These are phyloP conservation scores for Trichoderma arundinaceum DNA, from an alignment of 2,329 filamentous ascomycete genomes.

Conservation along the genomic window DNA sequence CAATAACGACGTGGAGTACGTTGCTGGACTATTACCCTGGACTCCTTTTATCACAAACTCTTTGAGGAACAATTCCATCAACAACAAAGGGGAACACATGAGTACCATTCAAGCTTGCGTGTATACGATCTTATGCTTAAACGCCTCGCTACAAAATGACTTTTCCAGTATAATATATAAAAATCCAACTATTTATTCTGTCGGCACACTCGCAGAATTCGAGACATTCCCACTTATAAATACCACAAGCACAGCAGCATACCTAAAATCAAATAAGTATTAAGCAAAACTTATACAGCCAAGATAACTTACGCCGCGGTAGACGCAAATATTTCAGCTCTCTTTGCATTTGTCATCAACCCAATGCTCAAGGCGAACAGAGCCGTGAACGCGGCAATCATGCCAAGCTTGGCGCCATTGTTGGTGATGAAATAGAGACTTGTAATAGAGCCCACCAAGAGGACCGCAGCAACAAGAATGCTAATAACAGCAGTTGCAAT, in stretches of 20 bases:
- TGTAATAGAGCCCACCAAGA: background rate
- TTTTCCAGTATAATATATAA: too few relatives aligned
- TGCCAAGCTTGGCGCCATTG: background rate
- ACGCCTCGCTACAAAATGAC: too few relatives aligned
- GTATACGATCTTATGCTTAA: too few relatives aligned
- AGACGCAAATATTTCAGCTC: background rate
- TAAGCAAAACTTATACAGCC: too few relatives aligned
- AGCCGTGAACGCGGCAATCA: constrained; percentile 3
- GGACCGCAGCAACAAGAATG: background rate
- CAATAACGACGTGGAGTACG: too few relatives aligned
- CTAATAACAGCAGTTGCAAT: background rate
- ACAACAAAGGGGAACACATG: too few relatives aligned
- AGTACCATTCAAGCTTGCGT: too few relatives aligned
- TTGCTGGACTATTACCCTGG: too few relatives aligned
- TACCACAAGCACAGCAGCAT: constrained; percentile 5
- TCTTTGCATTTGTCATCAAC: background rate
- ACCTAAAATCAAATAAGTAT: background rate
- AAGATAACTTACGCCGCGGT: constrained; percentile 10
- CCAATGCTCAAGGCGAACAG: background rate
- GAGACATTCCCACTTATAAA: constrained; percentile 6
- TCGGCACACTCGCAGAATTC: background rate
- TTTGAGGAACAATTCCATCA: too few relatives aligned
- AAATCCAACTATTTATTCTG: background rate
- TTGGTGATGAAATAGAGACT: background rate
- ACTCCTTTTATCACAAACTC: too few relatives aligned